phyloP scores from a whole-genome alignment of 306 rosid genomes.

The Bauhinia variegata region DNA sequence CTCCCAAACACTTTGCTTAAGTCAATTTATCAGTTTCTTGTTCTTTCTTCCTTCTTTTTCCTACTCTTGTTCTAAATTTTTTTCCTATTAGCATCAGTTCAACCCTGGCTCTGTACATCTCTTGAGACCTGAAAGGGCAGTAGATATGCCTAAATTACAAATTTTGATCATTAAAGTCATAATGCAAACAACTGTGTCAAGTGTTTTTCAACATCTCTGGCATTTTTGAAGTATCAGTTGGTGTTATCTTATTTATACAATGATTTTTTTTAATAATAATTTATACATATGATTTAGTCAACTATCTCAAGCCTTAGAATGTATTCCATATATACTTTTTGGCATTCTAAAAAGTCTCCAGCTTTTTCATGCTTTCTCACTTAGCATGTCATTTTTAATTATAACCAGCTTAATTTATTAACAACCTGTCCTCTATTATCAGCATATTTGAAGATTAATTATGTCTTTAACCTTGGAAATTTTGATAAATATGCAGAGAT shows the following conservation, averaged over 20 bases:
- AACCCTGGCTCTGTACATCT: too few relatives aligned
- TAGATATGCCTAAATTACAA: too few relatives aligned
- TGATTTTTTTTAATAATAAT: not conserved
- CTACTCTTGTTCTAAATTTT: conserved; percentile 3
- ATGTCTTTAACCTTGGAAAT: conserved; percentile 30
- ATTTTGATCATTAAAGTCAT: too few relatives aligned
- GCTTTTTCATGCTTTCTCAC: not conserved
- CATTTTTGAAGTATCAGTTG: not conserved
- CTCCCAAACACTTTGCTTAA: not conserved
- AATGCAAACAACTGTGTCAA: too few relatives aligned
- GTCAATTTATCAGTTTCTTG: conserved; percentile 6
- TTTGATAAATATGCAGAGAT: conserved; percentile 59
- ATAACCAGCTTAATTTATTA: not conserved
- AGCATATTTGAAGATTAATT: not conserved
- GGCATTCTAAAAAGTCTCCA: too few relatives aligned
- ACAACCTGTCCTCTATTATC: not conserved
- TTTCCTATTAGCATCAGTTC: not conserved
- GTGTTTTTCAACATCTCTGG: not conserved
- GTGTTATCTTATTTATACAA: not conserved
- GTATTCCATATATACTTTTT: too few relatives aligned
- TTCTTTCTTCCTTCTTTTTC: not conserved
- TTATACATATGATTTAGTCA: too few relatives aligned
- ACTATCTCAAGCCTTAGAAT: too few relatives aligned
- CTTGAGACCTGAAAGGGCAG: too few relatives aligned
- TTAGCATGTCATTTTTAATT: not conserved